Base-by-base conservation (phyloP, 331 rosid genomes). In the Stylosanthes scabra region DNA sequence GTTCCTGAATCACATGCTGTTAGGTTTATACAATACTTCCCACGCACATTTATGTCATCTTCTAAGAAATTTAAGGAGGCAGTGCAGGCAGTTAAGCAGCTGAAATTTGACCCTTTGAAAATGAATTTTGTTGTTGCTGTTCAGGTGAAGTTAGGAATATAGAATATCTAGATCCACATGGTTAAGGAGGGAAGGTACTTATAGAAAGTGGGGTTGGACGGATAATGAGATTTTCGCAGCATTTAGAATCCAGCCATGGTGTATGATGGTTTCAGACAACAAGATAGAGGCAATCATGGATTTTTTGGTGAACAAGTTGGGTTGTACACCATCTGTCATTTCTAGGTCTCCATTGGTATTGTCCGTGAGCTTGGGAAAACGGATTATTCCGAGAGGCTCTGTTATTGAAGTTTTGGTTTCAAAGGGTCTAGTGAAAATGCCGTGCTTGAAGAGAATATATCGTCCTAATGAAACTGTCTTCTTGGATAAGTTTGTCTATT, bases 201-300 rank as follows among this genome's bases (percentile, higher is more conserved):
- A 71, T 46, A 80, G 62, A 68, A 80, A 40, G 49, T 81, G 91
- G 84, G 90, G 85, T 78, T 86, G 82, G 80, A 54, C 76, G 41
- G 81, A 80, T 34, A 77, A 76, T 10, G 85, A 85, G 6, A 47
- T 85, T 60, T 3, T 20, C 13, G 54, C 20, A 0, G 86, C 83
- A 4, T 88, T 88, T 65, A 14, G 45, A 51, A 63, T 13, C 55
- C 8, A 2, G 25, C 91, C 91, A 3, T 57, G 65, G 29, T 78
- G 72, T 65, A 73, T 83, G 70, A 2, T 13, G 12, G 6, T 15
- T 1, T 84, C 89, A 0, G 84, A 74, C 73, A 44, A 74, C 40
- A 84, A 86, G 63, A 68, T 84, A 27, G 66, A 59, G 58, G 70
- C 39, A 2, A 29, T 40, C 5, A 83, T 89, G 89, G 83, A 81